Evolutionary conservation across 2,329 filamentous ascomycete genomes (phyloP).

Genomic region (Nemania serpens): DNA sequence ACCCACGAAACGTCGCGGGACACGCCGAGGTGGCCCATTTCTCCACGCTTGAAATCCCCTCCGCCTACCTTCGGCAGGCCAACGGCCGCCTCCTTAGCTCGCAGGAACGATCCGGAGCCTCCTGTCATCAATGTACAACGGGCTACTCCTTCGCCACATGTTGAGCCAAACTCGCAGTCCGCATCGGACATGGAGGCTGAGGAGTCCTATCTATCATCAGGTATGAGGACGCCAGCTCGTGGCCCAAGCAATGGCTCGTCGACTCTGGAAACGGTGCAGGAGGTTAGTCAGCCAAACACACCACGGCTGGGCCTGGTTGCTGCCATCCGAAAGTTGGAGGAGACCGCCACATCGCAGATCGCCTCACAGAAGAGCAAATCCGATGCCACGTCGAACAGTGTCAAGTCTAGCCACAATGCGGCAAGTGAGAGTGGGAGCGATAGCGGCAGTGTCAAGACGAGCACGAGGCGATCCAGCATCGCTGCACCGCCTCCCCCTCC

Average conservation of each 20-base stretch:
- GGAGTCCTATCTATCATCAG: slow-evolving; percentile 54
- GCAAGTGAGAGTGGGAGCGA: slow-evolving; percentile 68
- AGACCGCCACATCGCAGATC: slow-evolving; percentile 52
- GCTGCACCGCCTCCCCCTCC: slow-evolving; percentile 55
- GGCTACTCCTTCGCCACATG: slow-evolving; percentile 52
- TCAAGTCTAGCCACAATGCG: slow-evolving; percentile 54
- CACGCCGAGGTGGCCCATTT: slow-evolving; percentile 74
- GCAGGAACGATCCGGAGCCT: slow-evolving; percentile 55
- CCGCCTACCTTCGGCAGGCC: slow-evolving; percentile 61
- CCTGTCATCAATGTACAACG: slow-evolving; percentile 60
- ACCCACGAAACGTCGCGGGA: slow-evolving; percentile 56
- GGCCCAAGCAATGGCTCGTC: slow-evolving; percentile 63
- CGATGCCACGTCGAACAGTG: slow-evolving; percentile 48
- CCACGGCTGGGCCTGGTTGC: slow-evolving; percentile 57
- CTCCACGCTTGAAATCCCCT: slow-evolving; percentile 77
- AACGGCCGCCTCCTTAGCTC: slow-evolving; percentile 37
- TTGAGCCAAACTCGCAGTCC: slow-evolving; percentile 44
- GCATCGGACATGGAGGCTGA: slow-evolving; percentile 59
- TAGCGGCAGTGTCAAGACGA: slow-evolving; percentile 57
- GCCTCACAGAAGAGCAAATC: slow-evolving; percentile 44
- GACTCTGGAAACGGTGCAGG: slow-evolving; percentile 86
- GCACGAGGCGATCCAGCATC: slow-evolving; percentile 49
- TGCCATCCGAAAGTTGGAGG: slow-evolving; percentile 56
- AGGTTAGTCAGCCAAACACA: slow-evolving; percentile 78
- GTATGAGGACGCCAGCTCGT: slow-evolving; percentile 64